A percentile compares a stretch with the other conserved stretches of the same genome.
phyloP scores from a whole-genome alignment of 257 asterid species.

The Nicotiana attenuata region DNA sequence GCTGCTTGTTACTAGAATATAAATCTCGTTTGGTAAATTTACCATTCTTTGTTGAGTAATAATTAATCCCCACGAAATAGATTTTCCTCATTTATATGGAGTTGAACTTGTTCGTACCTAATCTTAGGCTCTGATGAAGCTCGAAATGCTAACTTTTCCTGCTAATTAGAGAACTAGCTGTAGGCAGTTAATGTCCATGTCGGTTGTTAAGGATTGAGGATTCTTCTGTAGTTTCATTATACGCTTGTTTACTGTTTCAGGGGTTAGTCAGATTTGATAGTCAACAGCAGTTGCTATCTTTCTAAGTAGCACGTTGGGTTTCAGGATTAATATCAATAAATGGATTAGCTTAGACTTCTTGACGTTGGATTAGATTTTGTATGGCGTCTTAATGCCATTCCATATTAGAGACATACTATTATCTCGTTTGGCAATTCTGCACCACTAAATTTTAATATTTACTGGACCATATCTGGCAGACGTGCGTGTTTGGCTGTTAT shows the following conservation, averaged over 20 bases:
- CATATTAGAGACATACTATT: not conserved
- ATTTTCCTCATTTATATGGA: not conserved
- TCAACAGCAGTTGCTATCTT: not conserved
- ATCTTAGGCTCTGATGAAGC: not conserved
- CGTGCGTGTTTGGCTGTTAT: too few relatives aligned
- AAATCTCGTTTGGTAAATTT: not conserved
- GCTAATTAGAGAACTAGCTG: not conserved
- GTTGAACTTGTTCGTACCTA: not conserved
- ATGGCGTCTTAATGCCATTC: not conserved
- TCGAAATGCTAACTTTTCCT: not conserved
- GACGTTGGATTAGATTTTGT: not conserved
- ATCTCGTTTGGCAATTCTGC: not conserved
- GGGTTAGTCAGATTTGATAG: not conserved
- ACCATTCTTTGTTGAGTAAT: not conserved
- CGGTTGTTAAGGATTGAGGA: not conserved
- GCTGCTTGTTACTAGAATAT: not conserved
- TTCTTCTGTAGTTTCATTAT: not conserved
- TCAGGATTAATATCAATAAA: not conserved
- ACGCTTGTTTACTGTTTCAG: not conserved
- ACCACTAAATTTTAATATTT: not conserved
- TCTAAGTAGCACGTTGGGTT: not conserved
- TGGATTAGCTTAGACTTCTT: not conserved
- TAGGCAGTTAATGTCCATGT: not conserved
- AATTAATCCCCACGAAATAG: not conserved
- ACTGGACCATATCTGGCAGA: not conserved